phyloP scores from a whole-genome alignment of 345 rosid genomes.

The Toxicodendron radicans region DNA sequence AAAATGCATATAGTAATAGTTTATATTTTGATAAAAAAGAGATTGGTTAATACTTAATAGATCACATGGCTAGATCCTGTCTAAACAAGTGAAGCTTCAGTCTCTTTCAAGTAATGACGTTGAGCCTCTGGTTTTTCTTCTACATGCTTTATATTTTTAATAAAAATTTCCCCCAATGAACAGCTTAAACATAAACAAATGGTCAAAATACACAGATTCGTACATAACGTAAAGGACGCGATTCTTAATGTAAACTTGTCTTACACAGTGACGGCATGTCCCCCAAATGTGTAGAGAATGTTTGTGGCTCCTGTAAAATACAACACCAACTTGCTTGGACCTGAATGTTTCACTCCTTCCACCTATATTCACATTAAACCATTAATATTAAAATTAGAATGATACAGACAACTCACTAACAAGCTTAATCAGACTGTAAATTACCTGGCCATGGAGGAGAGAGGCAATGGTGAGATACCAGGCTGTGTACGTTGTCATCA shows the following conservation, averaged over 20 bases:
- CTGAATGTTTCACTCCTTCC: slow-evolving; percentile 90
- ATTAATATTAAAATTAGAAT: neutral
- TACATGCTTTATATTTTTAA: too few relatives aligned
- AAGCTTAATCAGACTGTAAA: neutral
- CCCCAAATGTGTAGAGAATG: slow-evolving; percentile 99
- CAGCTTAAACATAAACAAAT: too few relatives aligned
- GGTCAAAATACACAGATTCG: slow-evolving; percentile 13
- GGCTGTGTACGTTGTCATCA: slow-evolving; percentile 98
- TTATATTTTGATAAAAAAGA: neutral
- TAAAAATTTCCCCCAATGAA: too few relatives aligned
- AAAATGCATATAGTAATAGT: neutral
- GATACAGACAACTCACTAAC: neutral
- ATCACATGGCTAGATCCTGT: slow-evolving; percentile 41
- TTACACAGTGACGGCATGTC: slow-evolving; percentile 99
- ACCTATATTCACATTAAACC: slow-evolving; percentile 37
- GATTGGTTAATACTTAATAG: slow-evolving; percentile 22
- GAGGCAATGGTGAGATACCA: slow-evolving; percentile 98
- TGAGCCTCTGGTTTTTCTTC: neutral
- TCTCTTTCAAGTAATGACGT: slow-evolving; percentile 30
- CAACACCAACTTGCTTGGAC: slow-evolving; percentile 82
- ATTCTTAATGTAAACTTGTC: slow-evolving; percentile 24
- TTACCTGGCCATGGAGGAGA: slow-evolving; percentile 93
- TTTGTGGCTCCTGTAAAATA: slow-evolving; percentile 99
- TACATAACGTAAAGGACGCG: slow-evolving; percentile 40
- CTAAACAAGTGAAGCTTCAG: slow-evolving; percentile 30